These are phyloP conservation scores for Hysterangium stoloniferum DNA, from an alignment of 768 basidiomycete species.

Conservation along the genomic window DNA sequence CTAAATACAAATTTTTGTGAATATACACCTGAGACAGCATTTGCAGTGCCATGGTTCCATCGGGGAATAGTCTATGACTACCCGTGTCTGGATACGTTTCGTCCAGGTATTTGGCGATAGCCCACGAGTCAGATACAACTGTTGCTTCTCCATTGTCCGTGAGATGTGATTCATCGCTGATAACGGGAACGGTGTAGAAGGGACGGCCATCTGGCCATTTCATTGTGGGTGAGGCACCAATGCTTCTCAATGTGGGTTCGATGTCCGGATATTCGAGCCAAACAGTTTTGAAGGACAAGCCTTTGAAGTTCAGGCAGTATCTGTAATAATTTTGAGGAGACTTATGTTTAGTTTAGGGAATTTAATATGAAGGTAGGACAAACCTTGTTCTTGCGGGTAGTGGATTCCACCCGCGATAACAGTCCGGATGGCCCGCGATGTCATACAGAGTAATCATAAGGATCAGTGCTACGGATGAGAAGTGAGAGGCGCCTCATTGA, in stretches of 20 bases:
- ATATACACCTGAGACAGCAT: slow-evolving; percentile 27
- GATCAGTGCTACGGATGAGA: too few relatives aligned
- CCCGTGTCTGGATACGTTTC: slow-evolving; percentile 34
- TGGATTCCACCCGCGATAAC: too few relatives aligned
- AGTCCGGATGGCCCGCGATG: too few relatives aligned
- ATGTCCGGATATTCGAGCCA: slow-evolving; percentile 17
- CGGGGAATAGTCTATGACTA: slow-evolving; percentile 26
- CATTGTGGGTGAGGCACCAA: slow-evolving; percentile 30
- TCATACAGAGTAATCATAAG: too few relatives aligned
- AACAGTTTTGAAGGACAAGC: slow-evolving; percentile 31
- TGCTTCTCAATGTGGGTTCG: slow-evolving; percentile 10
- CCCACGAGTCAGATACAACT: slow-evolving; percentile 34
- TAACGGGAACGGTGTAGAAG: slow-evolving; percentile 41
- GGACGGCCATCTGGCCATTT: slow-evolving; percentile 28
- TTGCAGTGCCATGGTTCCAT: slow-evolving; percentile 32
- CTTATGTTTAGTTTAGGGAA: too few relatives aligned
- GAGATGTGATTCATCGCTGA: slow-evolving; percentile 40
- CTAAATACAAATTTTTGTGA: slow-evolving; percentile 20
- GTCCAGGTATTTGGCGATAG: slow-evolving; percentile 45
- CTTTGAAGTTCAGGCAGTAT: slow-evolving; percentile 33
- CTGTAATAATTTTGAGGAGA: too few relatives aligned
- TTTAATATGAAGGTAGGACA: too few relatives aligned
- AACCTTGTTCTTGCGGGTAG: too few relatives aligned
- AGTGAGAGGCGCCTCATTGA: too few relatives aligned
- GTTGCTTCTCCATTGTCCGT: slow-evolving; percentile 23